These are phyloP conservation scores for Trichopus zeylanicus DNA, from an alignment of 116 monocot species.

Conservation along the genomic window DNA sequence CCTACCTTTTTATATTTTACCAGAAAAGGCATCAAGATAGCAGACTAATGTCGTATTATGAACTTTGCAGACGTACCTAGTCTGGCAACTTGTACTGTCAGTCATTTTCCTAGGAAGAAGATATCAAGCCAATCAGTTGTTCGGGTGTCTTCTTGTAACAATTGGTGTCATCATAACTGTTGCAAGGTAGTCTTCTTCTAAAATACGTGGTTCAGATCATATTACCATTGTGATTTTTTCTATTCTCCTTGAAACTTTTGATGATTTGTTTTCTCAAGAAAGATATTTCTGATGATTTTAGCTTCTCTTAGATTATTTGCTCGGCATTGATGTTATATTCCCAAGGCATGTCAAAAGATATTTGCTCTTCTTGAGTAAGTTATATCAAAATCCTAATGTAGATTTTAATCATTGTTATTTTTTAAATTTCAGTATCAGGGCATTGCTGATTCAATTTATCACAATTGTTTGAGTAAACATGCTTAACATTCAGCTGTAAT, in stretches of 20 bases:
- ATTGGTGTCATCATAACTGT: slow-evolving; percentile 83
- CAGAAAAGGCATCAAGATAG: neutral
- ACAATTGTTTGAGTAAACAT: too few relatives aligned
- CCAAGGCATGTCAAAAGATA: too few relatives aligned
- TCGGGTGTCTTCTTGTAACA: slow-evolving; percentile 84
- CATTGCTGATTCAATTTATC: too few relatives aligned
- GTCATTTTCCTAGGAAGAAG: slow-evolving; percentile 64
- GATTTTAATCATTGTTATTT: too few relatives aligned
- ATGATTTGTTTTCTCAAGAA: too few relatives aligned
- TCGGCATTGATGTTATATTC: too few relatives aligned
- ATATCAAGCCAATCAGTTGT: slow-evolving; percentile 74
- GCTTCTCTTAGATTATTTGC: too few relatives aligned
- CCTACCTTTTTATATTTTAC: neutral
- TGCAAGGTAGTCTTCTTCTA: slow-evolving; percentile 45
- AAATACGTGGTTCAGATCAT: neutral
- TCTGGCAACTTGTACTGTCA: slow-evolving; percentile 93
- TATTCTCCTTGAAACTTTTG: neutral
- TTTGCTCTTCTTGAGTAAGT: too few relatives aligned
- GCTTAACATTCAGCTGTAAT: too few relatives aligned
- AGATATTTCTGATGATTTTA: too few relatives aligned
- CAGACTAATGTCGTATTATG: neutral
- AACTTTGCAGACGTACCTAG: slow-evolving; percentile 79
- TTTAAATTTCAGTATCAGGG: too few relatives aligned
- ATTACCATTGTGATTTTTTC: neutral
- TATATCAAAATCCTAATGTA: too few relatives aligned